These are phyloP conservation scores for Myriosclerotinia curreyana DNA, from an alignment of 2,329 filamentous ascomycete species.

Conservation along the genomic window DNA sequence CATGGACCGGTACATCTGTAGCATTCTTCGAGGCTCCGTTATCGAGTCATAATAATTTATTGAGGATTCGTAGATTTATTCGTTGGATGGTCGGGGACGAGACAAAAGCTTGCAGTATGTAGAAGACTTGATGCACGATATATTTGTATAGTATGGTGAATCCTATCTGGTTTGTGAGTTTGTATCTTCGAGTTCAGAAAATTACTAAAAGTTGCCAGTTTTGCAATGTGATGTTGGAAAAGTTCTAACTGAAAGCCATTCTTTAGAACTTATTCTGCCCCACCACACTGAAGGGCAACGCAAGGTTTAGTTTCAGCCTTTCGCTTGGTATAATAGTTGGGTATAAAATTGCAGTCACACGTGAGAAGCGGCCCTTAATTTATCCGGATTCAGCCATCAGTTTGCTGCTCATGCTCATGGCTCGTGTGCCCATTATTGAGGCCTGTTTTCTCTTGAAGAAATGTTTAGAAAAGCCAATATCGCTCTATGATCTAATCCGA, in stretches of 20 bases:
- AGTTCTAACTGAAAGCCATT: slow-evolving; percentile 18
- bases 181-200: not conserved
- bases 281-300: slow-evolving; percentile 17
- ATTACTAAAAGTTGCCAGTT: not conserved
- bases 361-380: slow-evolving; percentile 12
- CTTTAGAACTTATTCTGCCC: slow-evolving; percentile 11
- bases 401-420: not conserved
- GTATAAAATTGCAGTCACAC: too few relatives aligned
- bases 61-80: slow-evolving; percentile 20
- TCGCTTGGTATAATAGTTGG: slow-evolving; percentile 5
- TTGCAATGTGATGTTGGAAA: slow-evolving; percentile 14
- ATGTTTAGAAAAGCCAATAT: not conserved
- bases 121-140: not conserved
- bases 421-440: not conserved
- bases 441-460: not conserved
- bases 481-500: not conserved
- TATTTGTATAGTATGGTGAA: not conserved
- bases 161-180: not conserved
- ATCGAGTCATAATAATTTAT: slow-evolving; percentile 32
- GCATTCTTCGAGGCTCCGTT: slow-evolving; percentile 34
- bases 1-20: slow-evolving; percentile 29
- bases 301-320: slow-evolving; percentile 23
- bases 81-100: slow-evolving; percentile 24
- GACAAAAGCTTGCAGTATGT: not conserved
- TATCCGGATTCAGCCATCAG: not conserved